Evolutionary conservation across 139 green algal species (phyloP).

Genomic region (Coelastrella sp.): DNA sequence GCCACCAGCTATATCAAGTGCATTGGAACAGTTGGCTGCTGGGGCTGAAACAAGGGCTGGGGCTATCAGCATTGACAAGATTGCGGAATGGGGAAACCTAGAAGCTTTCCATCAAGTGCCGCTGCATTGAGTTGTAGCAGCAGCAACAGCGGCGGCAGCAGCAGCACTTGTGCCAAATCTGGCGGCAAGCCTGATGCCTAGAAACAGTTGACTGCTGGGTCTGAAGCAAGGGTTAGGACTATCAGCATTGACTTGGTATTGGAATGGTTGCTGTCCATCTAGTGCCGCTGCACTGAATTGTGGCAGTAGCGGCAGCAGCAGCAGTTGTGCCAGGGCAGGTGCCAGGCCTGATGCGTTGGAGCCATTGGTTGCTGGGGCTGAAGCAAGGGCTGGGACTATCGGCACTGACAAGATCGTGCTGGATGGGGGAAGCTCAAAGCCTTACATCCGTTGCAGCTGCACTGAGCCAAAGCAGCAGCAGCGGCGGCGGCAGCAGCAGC

Average conservation of each 20-base stretch:
- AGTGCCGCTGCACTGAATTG: too few species aligned
- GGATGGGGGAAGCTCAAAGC: background rate
- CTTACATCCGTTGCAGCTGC: background rate
- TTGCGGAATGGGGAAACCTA: background rate
- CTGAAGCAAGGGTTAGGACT: too few species aligned
- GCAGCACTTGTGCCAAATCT: background rate
- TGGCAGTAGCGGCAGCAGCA: too few species aligned
- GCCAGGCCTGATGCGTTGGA: too few species aligned
- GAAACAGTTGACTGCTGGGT: too few species aligned
- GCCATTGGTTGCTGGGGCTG: background rate
- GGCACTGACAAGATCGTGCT: too few species aligned
- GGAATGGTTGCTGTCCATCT: too few species aligned
- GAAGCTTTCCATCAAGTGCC: slow-evolving; percentile 2
- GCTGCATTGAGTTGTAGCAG: slow-evolving; percentile 1
- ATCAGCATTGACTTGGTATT: too few species aligned
- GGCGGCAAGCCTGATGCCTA: too few species aligned
- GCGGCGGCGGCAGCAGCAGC: background rate
- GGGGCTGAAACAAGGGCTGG: background rate
- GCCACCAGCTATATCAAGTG: background rate
- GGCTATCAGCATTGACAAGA: background rate
- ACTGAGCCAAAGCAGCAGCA: background rate
- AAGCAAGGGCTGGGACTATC: too few species aligned
- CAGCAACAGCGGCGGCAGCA: background rate
- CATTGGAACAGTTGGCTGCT: background rate
- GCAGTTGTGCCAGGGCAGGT: too few species aligned